These are phyloP conservation scores for Tylopilus felleus DNA, from an alignment of 768 basidiomycete genomes.

Conservation along the genomic window DNA sequence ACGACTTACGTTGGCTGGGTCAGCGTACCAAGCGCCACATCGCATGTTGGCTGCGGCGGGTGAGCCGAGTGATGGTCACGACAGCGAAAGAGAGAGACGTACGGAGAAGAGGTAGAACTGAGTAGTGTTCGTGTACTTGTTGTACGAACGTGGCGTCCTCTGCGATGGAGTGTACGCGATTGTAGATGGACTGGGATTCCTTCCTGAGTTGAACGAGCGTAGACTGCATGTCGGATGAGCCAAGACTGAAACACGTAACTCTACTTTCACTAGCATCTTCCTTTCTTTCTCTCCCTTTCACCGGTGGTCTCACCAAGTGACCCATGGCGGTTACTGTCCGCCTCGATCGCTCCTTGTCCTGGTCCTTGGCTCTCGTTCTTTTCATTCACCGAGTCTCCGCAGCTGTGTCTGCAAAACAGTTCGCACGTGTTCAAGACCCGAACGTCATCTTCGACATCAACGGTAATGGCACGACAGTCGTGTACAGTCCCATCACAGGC, in stretches of 20 bases:
- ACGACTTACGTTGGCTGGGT: conserved; percentile 55
- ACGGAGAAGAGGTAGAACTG: conserved; percentile 56
- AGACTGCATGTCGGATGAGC: background rate
- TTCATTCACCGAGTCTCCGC: conserved; percentile 11
- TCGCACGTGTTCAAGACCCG: conserved; percentile 28
- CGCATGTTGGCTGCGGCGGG: conserved; percentile 77
- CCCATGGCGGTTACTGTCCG: conserved; percentile 28
- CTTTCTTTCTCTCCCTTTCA: conserved; percentile 2
- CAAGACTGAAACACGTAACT: too few relatives aligned
- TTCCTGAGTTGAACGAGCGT: conserved; percentile 53
- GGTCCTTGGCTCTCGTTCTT: conserved; percentile 15
- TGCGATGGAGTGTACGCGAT: conserved; percentile 82
- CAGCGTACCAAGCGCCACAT: conserved; percentile 92
- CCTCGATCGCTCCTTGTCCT: conserved; percentile 14
- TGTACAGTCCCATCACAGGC: conserved; percentile 45
- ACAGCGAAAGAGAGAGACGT: conserved; percentile 17
- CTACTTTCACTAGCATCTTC: conserved; percentile 7
- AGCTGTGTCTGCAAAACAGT: conserved; percentile 6
- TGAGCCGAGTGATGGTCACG: background rate
- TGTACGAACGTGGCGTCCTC: conserved; percentile 73
- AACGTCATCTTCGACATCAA: conserved; percentile 25
- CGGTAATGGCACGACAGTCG: conserved; percentile 36
- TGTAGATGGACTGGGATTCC: conserved; percentile 76
- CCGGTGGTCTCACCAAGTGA: conserved; percentile 14
- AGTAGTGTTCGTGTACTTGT: conserved; percentile 46